Evolutionary conservation across 2,329 filamentous ascomycete genomes (phyloP).

Genomic region (Penicillium nordicum): DNA sequence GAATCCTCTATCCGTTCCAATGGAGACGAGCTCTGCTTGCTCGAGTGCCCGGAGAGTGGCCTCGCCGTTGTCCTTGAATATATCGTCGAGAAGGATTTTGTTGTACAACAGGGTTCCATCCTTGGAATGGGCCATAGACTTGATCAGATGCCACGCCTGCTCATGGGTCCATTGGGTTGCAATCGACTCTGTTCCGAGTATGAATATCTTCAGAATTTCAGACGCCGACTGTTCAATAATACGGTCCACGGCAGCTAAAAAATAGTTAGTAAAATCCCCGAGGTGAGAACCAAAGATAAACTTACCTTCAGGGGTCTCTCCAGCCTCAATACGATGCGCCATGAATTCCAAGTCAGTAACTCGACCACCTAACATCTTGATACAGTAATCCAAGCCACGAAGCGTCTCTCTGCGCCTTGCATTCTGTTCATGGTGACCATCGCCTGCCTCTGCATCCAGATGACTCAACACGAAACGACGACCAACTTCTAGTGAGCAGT

Average conservation of each 20-base stretch:
- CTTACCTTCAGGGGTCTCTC: conserved; percentile 69
- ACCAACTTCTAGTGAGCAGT: conserved; percentile 80
- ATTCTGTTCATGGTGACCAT: conserved; percentile 30
- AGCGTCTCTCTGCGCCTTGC: conserved; percentile 52
- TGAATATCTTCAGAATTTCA: conserved; percentile 90
- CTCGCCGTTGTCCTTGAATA: conserved; percentile 72
- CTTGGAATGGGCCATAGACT: conserved; percentile 66
- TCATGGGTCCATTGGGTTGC: conserved; percentile 70
- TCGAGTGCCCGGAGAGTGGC: conserved; percentile 74
- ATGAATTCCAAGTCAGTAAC: conserved; percentile 95
- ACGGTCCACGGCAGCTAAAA: conserved; percentile 69
- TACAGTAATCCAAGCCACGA: conserved; percentile 72
- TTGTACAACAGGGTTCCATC: conserved; percentile 69
- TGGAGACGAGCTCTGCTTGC: conserved; percentile 78
- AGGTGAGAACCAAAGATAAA: neutral
- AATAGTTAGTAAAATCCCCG: conserved; percentile 17
- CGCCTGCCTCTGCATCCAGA: conserved; percentile 52
- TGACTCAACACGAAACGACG: conserved; percentile 88
- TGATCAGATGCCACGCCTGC: conserved; percentile 89
- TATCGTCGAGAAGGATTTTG: conserved; percentile 71
- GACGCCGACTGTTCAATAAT: conserved; percentile 86
- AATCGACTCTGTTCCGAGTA: conserved; percentile 59
- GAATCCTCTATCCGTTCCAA: conserved; percentile 69
- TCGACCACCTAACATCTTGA: conserved; percentile 78
- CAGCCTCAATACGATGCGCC: conserved; percentile 80